phyloP scores from a whole-genome alignment of 75 land plant species.

The Gnetum montanum region DNA sequence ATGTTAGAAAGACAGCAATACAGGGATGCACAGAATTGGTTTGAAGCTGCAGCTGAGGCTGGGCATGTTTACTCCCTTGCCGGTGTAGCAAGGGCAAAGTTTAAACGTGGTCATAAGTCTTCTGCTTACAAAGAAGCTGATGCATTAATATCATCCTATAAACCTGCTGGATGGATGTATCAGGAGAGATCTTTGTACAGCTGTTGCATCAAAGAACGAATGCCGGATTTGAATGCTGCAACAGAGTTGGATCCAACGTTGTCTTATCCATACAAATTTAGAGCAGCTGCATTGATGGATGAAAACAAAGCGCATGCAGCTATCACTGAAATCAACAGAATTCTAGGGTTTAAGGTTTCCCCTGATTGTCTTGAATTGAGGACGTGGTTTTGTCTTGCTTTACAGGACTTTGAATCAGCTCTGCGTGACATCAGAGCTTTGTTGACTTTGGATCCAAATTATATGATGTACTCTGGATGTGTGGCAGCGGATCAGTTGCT shows the following conservation, averaged over 20 bases:
- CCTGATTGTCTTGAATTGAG: conserved; percentile 74
- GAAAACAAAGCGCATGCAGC: conserved; percentile 59
- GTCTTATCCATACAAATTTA: conserved; percentile 71
- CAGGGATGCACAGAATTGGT: conserved; percentile 45
- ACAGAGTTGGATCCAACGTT: conserved; percentile 84
- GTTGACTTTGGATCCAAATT: conserved; percentile 65
- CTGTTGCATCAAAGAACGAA: conserved; percentile 65
- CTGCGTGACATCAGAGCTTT: conserved; percentile 59
- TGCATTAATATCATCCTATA: conserved; percentile 31
- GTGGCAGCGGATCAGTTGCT: conserved; percentile 51
- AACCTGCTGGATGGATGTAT: conserved; percentile 74
- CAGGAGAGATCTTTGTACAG: conserved; percentile 82
- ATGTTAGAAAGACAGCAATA: conserved; percentile 64
- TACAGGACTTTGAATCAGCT: conserved; percentile 66
- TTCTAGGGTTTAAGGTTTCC: conserved; percentile 67
- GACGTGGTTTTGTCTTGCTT: conserved; percentile 56
- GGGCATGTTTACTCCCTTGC: conserved; percentile 75
- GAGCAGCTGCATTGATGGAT: conserved; percentile 62
- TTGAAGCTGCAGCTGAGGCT: conserved; percentile 56
- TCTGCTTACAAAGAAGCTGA: conserved; percentile 34
- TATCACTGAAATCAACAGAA: conserved; percentile 59
- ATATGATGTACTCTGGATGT: conserved; percentile 65
- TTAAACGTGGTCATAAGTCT: conserved; percentile 39
- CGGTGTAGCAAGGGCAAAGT: conserved; percentile 64
- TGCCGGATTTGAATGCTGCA: conserved; percentile 52